Conservation (phyloP, 2,329 filamentous ascomycete genomes). For the Trichocomaceae sp. region DNA sequence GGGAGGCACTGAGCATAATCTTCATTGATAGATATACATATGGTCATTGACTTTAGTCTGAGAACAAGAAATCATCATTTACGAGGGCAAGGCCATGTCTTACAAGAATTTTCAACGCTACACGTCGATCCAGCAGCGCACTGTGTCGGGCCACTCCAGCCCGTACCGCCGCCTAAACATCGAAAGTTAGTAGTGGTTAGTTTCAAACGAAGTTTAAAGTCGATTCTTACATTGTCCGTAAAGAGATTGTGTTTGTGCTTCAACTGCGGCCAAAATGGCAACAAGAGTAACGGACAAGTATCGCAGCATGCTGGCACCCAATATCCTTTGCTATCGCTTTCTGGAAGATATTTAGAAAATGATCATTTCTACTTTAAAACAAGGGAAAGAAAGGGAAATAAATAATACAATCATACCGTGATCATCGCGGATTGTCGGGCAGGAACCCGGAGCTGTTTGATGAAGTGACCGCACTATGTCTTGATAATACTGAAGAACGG, state of each 20-base stretch:
- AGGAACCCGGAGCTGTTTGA: not conserved
- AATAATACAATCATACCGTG: not conserved
- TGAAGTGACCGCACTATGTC: not conserved
- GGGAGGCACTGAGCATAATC: conserved; percentile 10
- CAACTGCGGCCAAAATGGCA: conserved; percentile 1
- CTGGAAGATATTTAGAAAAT: not conserved
- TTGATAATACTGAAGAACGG: not conserved
- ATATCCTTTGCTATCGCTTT: not conserved
- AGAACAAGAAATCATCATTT: not conserved
- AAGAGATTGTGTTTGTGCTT: conserved; percentile 8
- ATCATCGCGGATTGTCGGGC: conserved; percentile 9
- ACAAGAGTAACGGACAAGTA: not conserved
- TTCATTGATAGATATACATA: not conserved
- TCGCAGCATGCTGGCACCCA: not conserved
- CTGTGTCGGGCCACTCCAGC: not conserved
- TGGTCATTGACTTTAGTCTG: not conserved
- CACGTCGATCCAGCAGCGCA: conserved; percentile 8
- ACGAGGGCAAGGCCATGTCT: not conserved
- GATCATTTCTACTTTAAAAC: not conserved
- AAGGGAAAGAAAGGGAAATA: not conserved
- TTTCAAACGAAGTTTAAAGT: not conserved
- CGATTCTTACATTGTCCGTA: conserved; percentile 6
- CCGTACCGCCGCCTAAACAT: conserved; percentile 1
- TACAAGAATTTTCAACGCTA: conserved; percentile 4
- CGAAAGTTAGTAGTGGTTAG: not conserved